Conservation (phyloP, 306 rosid species). For the Argentina anserina region DNA sequence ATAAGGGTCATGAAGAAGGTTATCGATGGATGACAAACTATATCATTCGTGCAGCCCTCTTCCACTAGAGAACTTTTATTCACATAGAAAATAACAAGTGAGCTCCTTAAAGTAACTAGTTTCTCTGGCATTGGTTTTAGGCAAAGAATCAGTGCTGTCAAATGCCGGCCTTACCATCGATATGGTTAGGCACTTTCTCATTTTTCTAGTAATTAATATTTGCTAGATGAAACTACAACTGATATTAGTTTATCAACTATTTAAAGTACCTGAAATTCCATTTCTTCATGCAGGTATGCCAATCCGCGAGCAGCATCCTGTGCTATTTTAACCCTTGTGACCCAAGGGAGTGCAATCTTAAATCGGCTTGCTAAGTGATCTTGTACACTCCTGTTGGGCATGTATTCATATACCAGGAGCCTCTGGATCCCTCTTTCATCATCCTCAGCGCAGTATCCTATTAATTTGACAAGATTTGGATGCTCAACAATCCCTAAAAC, state of each 20-base stretch:
- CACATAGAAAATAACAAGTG: background rate
- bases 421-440: conserved; percentile 66
- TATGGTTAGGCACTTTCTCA: background rate
- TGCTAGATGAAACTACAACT: background rate
- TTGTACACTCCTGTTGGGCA: conserved; percentile 61
- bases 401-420: conserved; percentile 48
- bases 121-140: background rate
- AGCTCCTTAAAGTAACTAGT: background rate
- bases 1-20: background rate
- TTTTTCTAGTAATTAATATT: background rate
- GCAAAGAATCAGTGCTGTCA: background rate
- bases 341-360: conserved; percentile 49
- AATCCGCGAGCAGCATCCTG: conserved; percentile 62
- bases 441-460: conserved; percentile 62
- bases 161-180: background rate
- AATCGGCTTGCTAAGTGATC: conserved; percentile 50
- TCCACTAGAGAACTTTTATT: background rate
- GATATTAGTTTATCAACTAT: background rate
- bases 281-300: conserved; percentile 67
- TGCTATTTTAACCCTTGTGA: conserved; percentile 50
- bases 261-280: conserved; percentile 58
- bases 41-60: background rate
- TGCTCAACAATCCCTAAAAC: conserved; percentile 55
- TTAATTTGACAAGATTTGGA: conserved; percentile 47
- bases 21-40: background rate